phyloP scores from a whole-genome alignment of 208 protist species.

The Leishmania lainsoni region DNA sequence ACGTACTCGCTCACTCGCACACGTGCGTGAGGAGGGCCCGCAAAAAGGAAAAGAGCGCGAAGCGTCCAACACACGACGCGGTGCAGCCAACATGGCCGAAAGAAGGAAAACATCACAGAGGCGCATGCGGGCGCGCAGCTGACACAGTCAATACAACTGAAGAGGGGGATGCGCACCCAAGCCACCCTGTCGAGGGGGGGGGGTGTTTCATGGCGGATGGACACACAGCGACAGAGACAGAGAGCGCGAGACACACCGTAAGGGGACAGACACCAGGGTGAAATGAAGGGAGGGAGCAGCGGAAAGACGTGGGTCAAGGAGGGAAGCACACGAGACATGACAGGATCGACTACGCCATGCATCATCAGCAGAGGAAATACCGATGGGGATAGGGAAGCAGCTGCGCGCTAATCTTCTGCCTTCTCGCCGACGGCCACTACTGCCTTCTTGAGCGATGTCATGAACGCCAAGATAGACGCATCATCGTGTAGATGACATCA shows the following conservation, averaged over 20 bases:
- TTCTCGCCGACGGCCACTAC: constrained; percentile 45
- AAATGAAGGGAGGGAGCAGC: too few relatives aligned
- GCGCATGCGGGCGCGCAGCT: too few relatives aligned
- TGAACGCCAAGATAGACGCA: constrained; percentile 76
- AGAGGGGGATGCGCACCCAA: not conserved
- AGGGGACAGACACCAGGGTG: not conserved
- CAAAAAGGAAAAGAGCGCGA: not conserved
- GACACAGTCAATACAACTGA: not conserved
- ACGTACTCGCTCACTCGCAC: not conserved
- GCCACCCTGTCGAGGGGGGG: not conserved
- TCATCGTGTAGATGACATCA: constrained; percentile 87
- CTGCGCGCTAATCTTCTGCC: not conserved
- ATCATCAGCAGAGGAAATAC: too few relatives aligned
- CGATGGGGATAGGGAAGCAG: not conserved
- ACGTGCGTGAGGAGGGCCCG: not conserved
- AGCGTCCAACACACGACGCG: too few relatives aligned
- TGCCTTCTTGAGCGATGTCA: constrained; percentile 76
- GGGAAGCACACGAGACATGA: too few relatives aligned
- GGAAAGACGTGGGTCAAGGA: too few relatives aligned
- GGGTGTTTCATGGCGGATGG: not conserved
- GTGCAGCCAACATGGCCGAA: too few relatives aligned
- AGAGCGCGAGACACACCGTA: not conserved
- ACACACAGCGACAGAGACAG: not conserved
- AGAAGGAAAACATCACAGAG: too few relatives aligned
- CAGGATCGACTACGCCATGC: too few relatives aligned